Conservation (phyloP, 129 eudicot species). For the Solidago caesia region DNA sequence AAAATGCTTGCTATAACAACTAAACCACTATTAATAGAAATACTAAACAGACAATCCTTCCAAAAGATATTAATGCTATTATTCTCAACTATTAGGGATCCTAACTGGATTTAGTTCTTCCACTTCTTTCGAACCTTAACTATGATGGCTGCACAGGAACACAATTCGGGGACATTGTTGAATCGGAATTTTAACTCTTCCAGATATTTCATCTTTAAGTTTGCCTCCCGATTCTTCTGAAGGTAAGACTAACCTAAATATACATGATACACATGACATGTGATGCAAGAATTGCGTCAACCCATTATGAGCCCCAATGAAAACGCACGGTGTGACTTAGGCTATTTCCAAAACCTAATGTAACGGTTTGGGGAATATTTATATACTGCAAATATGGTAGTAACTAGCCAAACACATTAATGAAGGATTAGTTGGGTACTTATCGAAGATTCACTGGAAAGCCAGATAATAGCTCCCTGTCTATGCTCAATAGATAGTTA, state of each 20-base stretch:
- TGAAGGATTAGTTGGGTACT: not conserved
- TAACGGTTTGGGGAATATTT: not conserved
- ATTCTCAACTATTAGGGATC: not conserved
- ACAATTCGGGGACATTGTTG: not conserved
- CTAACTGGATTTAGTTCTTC: not conserved
- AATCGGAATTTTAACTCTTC: no score
- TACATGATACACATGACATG: not conserved
- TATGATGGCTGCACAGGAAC: not conserved
- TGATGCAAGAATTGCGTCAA: not conserved
- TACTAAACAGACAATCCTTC: not conserved
- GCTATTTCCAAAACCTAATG: not conserved
- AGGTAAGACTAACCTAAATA: not conserved
- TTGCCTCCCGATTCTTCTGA: not conserved
- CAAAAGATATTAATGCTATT: not conserved
- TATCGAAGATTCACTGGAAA: not conserved
- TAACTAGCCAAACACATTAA: not conserved
- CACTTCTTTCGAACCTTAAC: no score
- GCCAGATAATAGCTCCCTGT: not conserved
- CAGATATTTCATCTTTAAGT: not conserved
- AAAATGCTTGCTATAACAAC: not conserved
- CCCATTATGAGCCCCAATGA: not conserved
- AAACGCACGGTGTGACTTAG: not conserved
- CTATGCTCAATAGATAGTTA: conserved; percentile 1
- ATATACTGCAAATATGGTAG: not conserved
- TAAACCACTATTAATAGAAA: not conserved